These are phyloP conservation scores for Umbelopsis vinacea DNA, from an alignment of 192 early-diverging fungal genomes.

Conservation along the genomic window DNA sequence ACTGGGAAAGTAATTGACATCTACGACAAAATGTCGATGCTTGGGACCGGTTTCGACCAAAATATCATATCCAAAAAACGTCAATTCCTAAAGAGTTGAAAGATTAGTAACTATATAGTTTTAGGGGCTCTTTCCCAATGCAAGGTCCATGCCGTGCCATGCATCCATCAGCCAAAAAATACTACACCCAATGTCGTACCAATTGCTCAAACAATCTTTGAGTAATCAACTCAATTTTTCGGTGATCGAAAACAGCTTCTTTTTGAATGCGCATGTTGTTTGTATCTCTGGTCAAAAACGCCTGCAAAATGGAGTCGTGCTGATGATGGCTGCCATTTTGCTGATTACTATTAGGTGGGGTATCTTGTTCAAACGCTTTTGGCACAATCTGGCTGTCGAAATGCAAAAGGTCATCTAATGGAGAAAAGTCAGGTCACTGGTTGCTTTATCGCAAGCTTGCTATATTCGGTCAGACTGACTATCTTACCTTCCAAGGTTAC, in stretches of 20 bases:
- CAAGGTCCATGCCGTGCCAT: too few species aligned
- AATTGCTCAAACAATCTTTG: constrained; percentile 27
- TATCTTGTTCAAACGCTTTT: constrained; percentile 32
- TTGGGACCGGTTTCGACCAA: constrained; percentile 28
- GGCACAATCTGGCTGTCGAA: constrained; percentile 46
- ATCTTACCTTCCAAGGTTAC: neutral
- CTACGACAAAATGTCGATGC: constrained; percentile 37
- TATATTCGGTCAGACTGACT: neutral
- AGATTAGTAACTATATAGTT: neutral
- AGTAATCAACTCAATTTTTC: constrained; percentile 31
- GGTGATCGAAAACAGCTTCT: constrained; percentile 27
- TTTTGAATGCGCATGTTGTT: constrained; percentile 15
- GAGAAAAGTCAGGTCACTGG: neutral
- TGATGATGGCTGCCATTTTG: constrained; percentile 8
- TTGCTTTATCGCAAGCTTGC: neutral
- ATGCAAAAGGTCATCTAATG: constrained; percentile 26
- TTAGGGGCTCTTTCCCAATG: neutral
- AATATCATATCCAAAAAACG: constrained; percentile 48
- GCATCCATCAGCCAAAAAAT: neutral
- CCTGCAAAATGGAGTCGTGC: neutral
- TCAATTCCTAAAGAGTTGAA: constrained; percentile 28
- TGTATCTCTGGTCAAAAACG: constrained; percentile 11
- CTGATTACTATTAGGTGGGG: neutral
- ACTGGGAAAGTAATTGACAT: constrained; percentile 50
- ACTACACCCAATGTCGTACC: constrained; percentile 18